A percentile compares a stretch with the other conserved stretches of the same genome.
Conservation (phyloP, 2,329 filamentous ascomycete species). For the Fusarium sacchari region DNA sequence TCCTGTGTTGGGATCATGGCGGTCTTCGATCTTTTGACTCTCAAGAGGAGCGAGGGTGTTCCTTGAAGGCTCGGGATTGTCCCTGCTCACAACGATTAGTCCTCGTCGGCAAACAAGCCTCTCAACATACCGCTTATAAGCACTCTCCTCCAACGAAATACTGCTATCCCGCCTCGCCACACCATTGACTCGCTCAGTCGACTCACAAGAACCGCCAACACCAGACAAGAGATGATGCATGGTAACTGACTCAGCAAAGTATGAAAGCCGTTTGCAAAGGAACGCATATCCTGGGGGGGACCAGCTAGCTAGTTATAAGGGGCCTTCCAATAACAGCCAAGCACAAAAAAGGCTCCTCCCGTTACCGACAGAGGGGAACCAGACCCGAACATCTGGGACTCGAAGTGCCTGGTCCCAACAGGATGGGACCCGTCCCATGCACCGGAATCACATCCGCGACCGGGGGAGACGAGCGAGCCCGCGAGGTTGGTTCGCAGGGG, state of each 20-base stretch:
- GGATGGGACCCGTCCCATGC: conserved; percentile 4
- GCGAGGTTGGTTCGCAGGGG: not conserved
- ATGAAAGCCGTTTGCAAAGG: not conserved
- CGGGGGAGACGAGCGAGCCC: not conserved
- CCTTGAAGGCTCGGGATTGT: not conserved
- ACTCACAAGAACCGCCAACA: conserved; percentile 30
- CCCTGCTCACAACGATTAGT: conserved; percentile 18
- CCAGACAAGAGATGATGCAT: conserved; percentile 35
- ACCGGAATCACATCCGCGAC: conserved; percentile 25
- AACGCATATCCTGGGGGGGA: not conserved
- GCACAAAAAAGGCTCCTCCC: conserved; percentile 1
- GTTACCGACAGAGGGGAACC: conserved; percentile 33
- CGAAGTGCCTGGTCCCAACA: not conserved
- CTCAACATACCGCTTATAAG: conserved; percentile 6
- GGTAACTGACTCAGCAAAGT: not conserved
- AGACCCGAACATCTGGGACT: conserved; percentile 19
- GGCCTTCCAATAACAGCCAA: conserved; percentile 3
- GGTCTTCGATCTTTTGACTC: not conserved
- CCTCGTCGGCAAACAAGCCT: not conserved
- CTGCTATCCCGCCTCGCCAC: conserved; percentile 30
- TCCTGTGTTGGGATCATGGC: not conserved
- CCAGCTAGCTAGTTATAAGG: conserved; percentile 21
- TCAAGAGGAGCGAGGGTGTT: not conserved
- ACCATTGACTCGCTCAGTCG: not conserved
- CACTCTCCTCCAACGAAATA: conserved; percentile 36